Base-by-base conservation (phyloP, 2,329 filamentous ascomycete genomes). In the Dothistroma pini region DNA sequence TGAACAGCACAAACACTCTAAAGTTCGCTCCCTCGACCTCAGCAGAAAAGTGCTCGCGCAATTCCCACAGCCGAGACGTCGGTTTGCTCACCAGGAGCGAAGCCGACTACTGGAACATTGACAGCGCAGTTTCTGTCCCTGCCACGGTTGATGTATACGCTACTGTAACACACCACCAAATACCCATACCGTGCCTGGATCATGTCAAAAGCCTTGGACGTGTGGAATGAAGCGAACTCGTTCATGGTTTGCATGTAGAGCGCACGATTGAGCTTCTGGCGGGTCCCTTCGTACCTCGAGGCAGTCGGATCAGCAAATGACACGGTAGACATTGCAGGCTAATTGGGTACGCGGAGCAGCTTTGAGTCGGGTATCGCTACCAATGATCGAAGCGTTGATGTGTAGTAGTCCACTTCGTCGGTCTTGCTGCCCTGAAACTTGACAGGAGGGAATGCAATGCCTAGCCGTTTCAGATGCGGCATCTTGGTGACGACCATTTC, bases 51-150 rank as follows among this genome's bases (percentile, higher is more conserved):
- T 91, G 75, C 60, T 91, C 76, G 69, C 90, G 95, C 9, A 96
- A n/a, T 74, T 0, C 91, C 91, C 34, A 95, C 79, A 70, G 96
- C 90, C 52, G 91, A 90, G 77, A 96, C 11, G 35, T 38, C 35
- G 35, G 16, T 16, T 38, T 38, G 11, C 35, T 11, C 11, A 9
- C 11, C 16, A 4, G 35, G 35, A 38, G 35, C 11, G 16, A 12
- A 38, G 35, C 16, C 4, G 35, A 38, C 35, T 12, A 16, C 11
- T 10, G 35, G 3, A 11, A 38, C 8, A 4, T 11, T 12, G 11
- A 38, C 35, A 38, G 11, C 35, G 9, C 8, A 11, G 3, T 38
- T 12, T 38, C 35, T 16, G 4, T 38, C 8, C 9, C 11, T 12
- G 35, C 14, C 16, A n/a, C 16, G 4, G n/a, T 19, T n/a, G 14